Base-by-base conservation (phyloP, 2,329 filamentous ascomycete species). In the Cladosporium sp. region DNA sequence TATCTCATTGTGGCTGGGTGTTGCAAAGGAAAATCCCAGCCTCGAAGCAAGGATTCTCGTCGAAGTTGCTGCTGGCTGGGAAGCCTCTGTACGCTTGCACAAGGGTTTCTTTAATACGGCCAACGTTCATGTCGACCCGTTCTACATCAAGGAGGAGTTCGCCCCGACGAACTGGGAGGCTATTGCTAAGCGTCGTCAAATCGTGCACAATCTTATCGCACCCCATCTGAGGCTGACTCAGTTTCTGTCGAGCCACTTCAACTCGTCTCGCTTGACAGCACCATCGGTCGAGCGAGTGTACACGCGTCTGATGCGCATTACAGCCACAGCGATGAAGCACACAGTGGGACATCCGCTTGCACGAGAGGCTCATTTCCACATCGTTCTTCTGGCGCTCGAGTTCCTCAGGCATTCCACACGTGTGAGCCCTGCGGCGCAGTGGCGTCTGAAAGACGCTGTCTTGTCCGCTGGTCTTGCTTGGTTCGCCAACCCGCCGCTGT, bases 221-320 rank as follows among this genome's bases (percentile, higher is more conserved):
- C 93, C 93, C 3, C 93, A 99, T 67, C 83, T 88, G 47, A 84
- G 88, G 19, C 72, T 97, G 20, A 71, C 96, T 29, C 89, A 95
- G 56, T 96, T 97, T 66, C 81, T 99, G 54, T 85, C 82, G 53
- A 99, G 93, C 63, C 92, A 97, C 66, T 99, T 95, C 73, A 96
- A 90, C 65, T 90, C 95, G 2, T 91, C 88, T 11, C 82, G 91
- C n/a, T 76, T 96, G 20, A 86, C 89, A 20, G 96, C 86, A 59
- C 78, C 83, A 1, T 86, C 96, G 64, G 85, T 86, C 0, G 89
- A 96, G 60, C 81, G 82, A 53, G 79, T 91, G 3, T 96, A 96
- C 68, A 75, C 86, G 53, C 86, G 92, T 29, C 75, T 97, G 57
- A 80, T 97, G 52, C 82, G 86, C 57, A 74, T 85, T 24, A 96